Percentiles rank a stretch among this genome's conserved stretches.
phyloP scores from a whole-genome alignment of 1,284 basidiomycete species.

The Butyriboletus appendiculatus region DNA sequence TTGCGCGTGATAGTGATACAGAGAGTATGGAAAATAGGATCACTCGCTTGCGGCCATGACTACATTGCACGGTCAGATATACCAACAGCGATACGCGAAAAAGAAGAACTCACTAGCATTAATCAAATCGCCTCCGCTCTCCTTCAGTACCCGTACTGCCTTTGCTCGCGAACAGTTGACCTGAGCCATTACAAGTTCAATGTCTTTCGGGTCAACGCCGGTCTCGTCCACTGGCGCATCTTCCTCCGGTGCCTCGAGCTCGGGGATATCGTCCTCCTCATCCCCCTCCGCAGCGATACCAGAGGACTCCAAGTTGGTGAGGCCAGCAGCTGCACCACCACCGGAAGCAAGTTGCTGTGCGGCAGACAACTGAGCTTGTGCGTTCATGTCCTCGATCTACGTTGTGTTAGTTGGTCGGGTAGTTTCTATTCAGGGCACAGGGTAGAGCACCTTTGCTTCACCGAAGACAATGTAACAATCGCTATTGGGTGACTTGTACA shows the following conservation, averaged over 20 bases:
- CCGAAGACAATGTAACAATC: constrained; percentile 99
- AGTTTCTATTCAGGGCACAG: constrained; percentile 5
- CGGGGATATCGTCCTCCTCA: constrained; percentile 79
- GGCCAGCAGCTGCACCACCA: constrained; percentile 45
- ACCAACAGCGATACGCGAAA: constrained; percentile 31
- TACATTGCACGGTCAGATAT: constrained; percentile 49
- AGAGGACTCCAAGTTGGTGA: constrained; percentile 55
- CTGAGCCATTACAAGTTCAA: constrained; percentile 93
- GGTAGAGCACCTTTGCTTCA: constrained; percentile 79
- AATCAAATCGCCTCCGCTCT: constrained; percentile 89
- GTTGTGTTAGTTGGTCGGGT: not conserved
- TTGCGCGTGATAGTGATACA: constrained; percentile 32
- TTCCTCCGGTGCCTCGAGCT: constrained; percentile 78
- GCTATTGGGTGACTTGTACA: constrained; percentile 96
- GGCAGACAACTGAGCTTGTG: constrained; percentile 80
- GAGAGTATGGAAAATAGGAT: constrained; percentile 16
- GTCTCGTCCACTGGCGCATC: constrained; percentile 79
- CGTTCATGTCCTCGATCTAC: constrained; percentile 90
- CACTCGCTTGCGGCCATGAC: constrained; percentile 39
- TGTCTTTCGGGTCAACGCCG: constrained; percentile 91
- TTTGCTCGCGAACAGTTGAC: constrained; percentile 83
- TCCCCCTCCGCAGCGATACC: constrained; percentile 56
- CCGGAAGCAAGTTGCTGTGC: constrained; percentile 80
- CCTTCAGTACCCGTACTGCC: constrained; percentile 85
- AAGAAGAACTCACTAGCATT: constrained; percentile 79